These are phyloP conservation scores for Wickerhamomyces alni DNA, from an alignment of 805 yeast genomes.

Conservation along the genomic window DNA sequence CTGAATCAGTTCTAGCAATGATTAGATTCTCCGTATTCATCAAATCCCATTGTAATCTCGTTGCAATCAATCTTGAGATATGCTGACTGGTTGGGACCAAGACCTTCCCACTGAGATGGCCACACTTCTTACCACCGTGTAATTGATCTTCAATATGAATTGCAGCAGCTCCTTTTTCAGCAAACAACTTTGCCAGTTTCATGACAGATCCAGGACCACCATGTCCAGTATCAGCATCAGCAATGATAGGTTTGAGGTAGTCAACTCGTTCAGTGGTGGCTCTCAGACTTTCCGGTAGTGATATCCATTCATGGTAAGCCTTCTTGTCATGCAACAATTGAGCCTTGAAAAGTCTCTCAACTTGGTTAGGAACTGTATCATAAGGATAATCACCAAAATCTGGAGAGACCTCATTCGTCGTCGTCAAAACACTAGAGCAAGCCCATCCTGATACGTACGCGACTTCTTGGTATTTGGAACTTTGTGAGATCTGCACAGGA, in stretches of 20 bases:
- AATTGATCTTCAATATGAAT: constrained; percentile 60
- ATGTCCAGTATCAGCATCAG: constrained; percentile 65
- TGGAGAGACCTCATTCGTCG: constrained; percentile 59
- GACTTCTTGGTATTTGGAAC: constrained; percentile 44
- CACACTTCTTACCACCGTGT: constrained; percentile 63
- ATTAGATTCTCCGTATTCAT: constrained; percentile 53
- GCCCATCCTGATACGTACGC: constrained; percentile 61
- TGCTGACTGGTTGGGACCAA: constrained; percentile 56
- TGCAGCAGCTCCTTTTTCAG: constrained; percentile 65
- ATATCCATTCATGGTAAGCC: constrained; percentile 35
- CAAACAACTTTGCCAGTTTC: constrained; percentile 60
- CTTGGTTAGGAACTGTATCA: constrained; percentile 65
- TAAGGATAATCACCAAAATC: constrained; percentile 69
- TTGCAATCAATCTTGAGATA: constrained; percentile 46
- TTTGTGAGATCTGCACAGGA: constrained; percentile 57
- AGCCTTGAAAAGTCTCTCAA: constrained; percentile 51
- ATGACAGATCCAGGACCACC: constrained; percentile 58
- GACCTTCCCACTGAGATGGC: constrained; percentile 57
- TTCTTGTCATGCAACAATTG: constrained; percentile 53
- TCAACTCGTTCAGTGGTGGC: constrained; percentile 28
- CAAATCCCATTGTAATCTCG: constrained; percentile 59
- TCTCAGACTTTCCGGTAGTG: constrained; percentile 14
- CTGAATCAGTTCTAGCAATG: constrained; percentile 59
- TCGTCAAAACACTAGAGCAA: constrained; percentile 47
- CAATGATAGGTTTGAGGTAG: constrained; percentile 55